A percentile compares a stretch with the other conserved stretches of the same genome.
phyloP scores from a whole-genome alignment of 768 basidiomycete genomes.

The Mycena pura region DNA sequence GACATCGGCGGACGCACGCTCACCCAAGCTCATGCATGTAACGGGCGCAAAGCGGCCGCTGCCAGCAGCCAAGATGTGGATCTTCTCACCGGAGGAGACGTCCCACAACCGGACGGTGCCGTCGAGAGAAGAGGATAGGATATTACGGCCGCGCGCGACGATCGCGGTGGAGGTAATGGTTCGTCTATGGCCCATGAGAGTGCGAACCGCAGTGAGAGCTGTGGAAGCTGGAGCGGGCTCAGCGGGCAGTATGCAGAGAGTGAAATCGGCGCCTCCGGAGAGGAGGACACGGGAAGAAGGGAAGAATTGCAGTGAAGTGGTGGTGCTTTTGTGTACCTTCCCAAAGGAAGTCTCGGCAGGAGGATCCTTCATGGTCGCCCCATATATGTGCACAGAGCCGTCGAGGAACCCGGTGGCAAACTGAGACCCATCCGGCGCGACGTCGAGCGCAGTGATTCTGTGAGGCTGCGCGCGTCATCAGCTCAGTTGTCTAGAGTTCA shows the following conservation, averaged over 20 bases:
- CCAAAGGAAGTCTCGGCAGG: conserved; percentile 20
- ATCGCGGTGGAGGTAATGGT: conserved; percentile 70
- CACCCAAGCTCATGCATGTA: conserved; percentile 52
- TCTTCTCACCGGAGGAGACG: conserved; percentile 58
- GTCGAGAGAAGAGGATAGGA: conserved; percentile 74
- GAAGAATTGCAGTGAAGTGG: conserved; percentile 68
- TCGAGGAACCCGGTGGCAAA: conserved; percentile 68
- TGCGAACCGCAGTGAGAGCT: conserved; percentile 58
- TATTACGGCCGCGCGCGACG: conserved; percentile 67
- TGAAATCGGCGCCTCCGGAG: conserved; percentile 71
- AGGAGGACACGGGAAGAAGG: conserved; percentile 77
- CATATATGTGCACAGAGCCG: conserved; percentile 61
- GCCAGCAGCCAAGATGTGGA: conserved; percentile 50
- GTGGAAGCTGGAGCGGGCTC: conserved; percentile 41
- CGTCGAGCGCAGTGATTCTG: conserved; percentile 68
- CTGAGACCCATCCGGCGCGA: conserved; percentile 63
- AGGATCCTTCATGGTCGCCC: conserved; percentile 36
- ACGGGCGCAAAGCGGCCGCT: conserved; percentile 46
- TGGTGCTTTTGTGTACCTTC: conserved; percentile 55
- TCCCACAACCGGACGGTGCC: conserved; percentile 78
- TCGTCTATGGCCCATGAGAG: conserved; percentile 69
- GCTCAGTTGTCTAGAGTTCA: neutral
- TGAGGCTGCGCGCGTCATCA: conserved; percentile 43
- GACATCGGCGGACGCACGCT: conserved; percentile 35
- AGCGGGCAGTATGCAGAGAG: conserved; percentile 69